These are phyloP conservation scores for Thamnidium elegans DNA, from an alignment of 192 early-diverging fungal genomes.

Conservation along the genomic window DNA sequence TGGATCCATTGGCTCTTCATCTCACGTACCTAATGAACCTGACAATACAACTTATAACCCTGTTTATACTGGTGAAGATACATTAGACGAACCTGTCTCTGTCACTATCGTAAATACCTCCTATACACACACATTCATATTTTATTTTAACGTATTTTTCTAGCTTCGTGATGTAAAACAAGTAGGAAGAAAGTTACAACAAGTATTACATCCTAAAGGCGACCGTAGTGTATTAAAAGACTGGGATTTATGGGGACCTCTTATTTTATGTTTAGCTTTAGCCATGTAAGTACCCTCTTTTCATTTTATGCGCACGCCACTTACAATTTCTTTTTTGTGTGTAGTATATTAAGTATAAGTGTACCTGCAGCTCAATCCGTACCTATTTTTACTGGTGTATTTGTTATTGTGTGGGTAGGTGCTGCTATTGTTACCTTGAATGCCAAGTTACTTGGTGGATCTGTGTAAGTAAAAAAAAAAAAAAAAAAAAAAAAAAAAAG, in stretches of 20 bases:
- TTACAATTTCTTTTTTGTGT: neutral
- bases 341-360: conserved; percentile 72
- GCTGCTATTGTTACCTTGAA: conserved; percentile 93
- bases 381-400: conserved; percentile 85
- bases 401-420: conserved; percentile 95
- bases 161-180: conserved; percentile 72
- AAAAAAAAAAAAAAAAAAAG: neutral
- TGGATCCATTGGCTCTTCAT: conserved; percentile 30
- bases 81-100: conserved; percentile 93
- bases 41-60: neutral
- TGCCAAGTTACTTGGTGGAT: conserved; percentile 90
- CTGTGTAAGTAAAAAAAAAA: conserved; percentile 55
- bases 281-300: conserved; percentile 65
- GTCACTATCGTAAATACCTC: conserved; percentile 72
- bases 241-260: conserved; percentile 96
- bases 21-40: conserved; percentile 3
- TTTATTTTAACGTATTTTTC: neutral
- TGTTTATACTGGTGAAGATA: conserved; percentile 52
- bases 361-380: conserved; percentile 80
- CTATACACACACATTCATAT: neutral
- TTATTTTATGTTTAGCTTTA: conserved; percentile 88
- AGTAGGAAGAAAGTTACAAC: conserved; percentile 69
- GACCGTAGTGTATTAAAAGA: conserved; percentile 67
- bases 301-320: neutral
- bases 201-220: conserved; percentile 69